Conservation (phyloP, 2,329 filamentous ascomycete genomes). For the Sarocladium strictum region DNA sequence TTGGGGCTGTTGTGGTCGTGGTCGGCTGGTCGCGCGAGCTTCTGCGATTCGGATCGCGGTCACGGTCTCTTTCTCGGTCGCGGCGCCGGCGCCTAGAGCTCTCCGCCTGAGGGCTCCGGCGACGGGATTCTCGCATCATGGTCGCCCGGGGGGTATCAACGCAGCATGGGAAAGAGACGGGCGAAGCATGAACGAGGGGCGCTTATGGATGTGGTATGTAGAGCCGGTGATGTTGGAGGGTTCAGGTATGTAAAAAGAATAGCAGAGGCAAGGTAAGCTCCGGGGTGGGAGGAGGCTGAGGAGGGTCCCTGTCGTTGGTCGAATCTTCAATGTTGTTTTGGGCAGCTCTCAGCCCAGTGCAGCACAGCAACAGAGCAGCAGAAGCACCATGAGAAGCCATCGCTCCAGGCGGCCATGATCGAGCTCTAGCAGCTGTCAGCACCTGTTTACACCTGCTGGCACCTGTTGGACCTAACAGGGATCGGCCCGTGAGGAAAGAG, state of each 20-base stretch:
- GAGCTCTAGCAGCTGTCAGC: neutral
- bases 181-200: constrained; percentile 5
- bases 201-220: neutral
- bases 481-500: constrained; percentile 4
- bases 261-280: neutral
- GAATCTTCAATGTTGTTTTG: constrained; percentile 8
- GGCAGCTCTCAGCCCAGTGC: neutral
- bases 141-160: constrained; percentile 15
- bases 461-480: constrained; percentile 1
- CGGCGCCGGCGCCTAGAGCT: constrained; percentile 43
- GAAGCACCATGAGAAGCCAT: neutral
- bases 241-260: neutral
- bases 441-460: neutral
- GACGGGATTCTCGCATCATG: constrained; percentile 51
- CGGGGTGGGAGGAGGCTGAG: constrained; percentile 2
- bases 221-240: neutral
- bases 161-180: constrained; percentile 2
- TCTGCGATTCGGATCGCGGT: constrained; percentile 14
- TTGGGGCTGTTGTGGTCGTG: neutral
- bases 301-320: neutral
- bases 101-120: constrained; percentile 44
- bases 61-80: constrained; percentile 13
- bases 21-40: constrained; percentile 22
- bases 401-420: neutral
- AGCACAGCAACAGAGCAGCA: constrained; percentile 1